Evolutionary conservation across 225 moss, liverwort and hornwort genomes (phyloP), one percentile per base, ranked within the genome.

Genomic region (Polytrichum commune): DNA sequence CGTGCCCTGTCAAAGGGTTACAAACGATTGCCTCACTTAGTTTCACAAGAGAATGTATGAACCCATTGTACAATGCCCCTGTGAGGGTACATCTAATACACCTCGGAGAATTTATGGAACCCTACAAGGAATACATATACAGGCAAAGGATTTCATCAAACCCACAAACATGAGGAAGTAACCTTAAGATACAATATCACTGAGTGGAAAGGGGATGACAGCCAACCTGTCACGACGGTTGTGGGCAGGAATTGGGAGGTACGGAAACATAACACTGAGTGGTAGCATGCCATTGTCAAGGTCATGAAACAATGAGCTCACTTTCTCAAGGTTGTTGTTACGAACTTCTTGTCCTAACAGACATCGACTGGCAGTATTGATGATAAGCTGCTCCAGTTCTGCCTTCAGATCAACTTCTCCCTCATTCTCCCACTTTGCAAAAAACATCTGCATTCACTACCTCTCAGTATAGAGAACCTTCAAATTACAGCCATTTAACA

Each of bases 251-350:
- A 93, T 98, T 29, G 98, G 98, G 26, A 98, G 84, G 62, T 95
- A 89, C 7, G 98, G 98, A 76, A 95, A 98, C 53, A 98, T 69
- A 8, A 95, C 66, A 76, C 95, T 98, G 76, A 98, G 84, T 19
- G 98, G 95, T 27, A 79, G 91, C 98, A 98, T 98, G 57, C 98
- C 98, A 65, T 89, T 95, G 76, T 98, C 98, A 26, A 98, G 82
- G 64, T 94, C 92, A 68, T 95, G 92, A 55, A 98, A 93, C 58
- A 93, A 84, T 1, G 81, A 73, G 20, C 91, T 93, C 29, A 98
- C 95, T 79, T 91, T 92, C 32, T 93, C 93, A 71, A 98, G 95
- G 64, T 95, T 84, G 54, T 91, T 82, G 65, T 90, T 89, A 25
- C 95, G 82, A 63, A 98, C 87, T 81, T 98, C 95, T 72, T 85